These are phyloP conservation scores for Panicum virgatum DNA, from an alignment of 202 grass and related monocot species.

Conservation along the genomic window DNA sequence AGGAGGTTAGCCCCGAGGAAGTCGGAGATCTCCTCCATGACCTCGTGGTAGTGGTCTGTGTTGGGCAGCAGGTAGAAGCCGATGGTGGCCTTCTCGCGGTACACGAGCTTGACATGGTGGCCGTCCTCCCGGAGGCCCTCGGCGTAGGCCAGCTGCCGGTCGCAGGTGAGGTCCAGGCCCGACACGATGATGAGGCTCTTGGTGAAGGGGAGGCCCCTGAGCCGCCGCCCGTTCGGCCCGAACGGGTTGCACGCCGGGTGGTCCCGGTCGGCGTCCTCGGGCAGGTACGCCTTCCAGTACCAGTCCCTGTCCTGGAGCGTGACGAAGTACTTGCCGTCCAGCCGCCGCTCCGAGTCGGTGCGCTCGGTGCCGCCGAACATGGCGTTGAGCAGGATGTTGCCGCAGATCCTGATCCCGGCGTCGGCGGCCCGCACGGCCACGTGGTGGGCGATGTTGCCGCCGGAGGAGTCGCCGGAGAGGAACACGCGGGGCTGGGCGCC, in stretches of 20 bases:
- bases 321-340: constrained; percentile 97
- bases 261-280: constrained; percentile 78
- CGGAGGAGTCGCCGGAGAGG: constrained; percentile 92
- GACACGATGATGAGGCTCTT: constrained; percentile 97
- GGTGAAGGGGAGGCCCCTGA: constrained; percentile 64
- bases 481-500: constrained; percentile 58
- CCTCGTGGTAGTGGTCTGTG: constrained; percentile 92
- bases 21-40: constrained; percentile 94
- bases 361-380: constrained; percentile 87
- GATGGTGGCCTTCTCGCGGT: constrained; percentile 79
- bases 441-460: constrained; percentile 97
- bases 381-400: constrained; percentile 93
- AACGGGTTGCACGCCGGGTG: constrained; percentile 95
- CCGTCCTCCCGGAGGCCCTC: constrained; percentile 72
- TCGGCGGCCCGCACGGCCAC: constrained; percentile 72
- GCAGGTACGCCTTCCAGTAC: constrained; percentile 99
- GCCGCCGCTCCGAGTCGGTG: constrained; percentile 76
- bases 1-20: constrained; percentile 75
- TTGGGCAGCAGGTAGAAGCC: constrained; percentile 95
- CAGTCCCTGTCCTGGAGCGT: constrained; percentile 96
- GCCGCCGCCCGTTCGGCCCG: constrained; percentile 64
- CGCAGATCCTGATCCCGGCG: constrained; percentile 64
- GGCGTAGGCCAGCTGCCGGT: constrained; percentile 83
- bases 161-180: constrained; percentile 82
- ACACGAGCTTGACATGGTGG: constrained; percentile 74